Conservation (phyloP, 805 yeast species). For the Ogataea zsoltii region DNA sequence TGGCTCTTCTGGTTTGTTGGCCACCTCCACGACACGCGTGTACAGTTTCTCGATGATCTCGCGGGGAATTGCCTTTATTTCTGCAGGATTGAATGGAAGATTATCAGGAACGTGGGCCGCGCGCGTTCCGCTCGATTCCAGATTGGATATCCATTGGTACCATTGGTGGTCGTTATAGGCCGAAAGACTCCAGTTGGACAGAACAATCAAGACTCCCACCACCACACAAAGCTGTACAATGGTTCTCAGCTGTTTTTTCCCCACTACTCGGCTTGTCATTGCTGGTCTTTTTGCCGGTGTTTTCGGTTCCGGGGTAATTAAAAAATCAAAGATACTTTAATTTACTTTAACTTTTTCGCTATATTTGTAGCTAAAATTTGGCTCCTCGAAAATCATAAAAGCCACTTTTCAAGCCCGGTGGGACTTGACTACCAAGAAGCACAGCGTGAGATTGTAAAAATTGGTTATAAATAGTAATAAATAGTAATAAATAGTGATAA, state of each 20-base stretch:
- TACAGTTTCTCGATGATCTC: slow-evolving; percentile 21
- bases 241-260: slow-evolving; percentile 1
- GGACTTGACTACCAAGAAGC: not conserved
- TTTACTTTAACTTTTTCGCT: not conserved
- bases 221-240: not conserved
- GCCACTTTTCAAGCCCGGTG: slow-evolving; percentile 5
- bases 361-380: not conserved
- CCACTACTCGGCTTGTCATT: not conserved
- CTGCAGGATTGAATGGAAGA: slow-evolving; percentile 16
- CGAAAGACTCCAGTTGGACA: not conserved
- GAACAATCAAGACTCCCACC: not conserved
- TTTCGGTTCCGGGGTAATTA: not conserved
- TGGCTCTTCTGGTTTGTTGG: slow-evolving; percentile 1
- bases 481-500: slow-evolving; percentile 7
- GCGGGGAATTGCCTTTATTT: slow-evolving; percentile 19
- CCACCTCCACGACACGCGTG: slow-evolving; percentile 1
- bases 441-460: too few species aligned
- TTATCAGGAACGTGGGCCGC: not conserved
- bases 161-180: not conserved
- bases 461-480: not conserved
- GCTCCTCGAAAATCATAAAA: not conserved
- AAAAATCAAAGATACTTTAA: too few species aligned
- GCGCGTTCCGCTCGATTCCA: not conserved
- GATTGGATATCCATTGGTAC: not conserved
- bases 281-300: not conserved